These are phyloP conservation scores for Gaultheria prostrata DNA, from an alignment of 148 eudicot species.

Conservation along the genomic window DNA sequence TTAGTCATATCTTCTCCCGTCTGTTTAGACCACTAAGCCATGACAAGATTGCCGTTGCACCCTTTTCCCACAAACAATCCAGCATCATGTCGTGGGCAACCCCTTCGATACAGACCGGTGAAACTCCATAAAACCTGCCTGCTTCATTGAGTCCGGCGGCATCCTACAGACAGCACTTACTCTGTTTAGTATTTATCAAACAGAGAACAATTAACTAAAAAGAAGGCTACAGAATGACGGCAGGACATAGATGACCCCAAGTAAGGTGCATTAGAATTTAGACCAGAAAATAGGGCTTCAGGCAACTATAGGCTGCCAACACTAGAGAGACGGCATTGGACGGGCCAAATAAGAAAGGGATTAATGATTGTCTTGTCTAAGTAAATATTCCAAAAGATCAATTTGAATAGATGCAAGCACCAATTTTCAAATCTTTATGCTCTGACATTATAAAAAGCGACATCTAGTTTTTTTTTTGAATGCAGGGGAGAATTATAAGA, in stretches of 20 bases:
- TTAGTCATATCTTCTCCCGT: not conserved
- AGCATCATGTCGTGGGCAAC: constrained; percentile 93
- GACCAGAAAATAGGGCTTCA: not conserved
- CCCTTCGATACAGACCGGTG: constrained; percentile 63
- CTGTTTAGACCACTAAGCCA: constrained; percentile 43
- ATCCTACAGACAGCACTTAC: constrained; percentile 47
- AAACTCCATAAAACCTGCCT: constrained; percentile 72
- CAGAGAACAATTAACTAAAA: not conserved
- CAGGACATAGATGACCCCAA: not conserved
- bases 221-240: no score
- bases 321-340: not conserved
- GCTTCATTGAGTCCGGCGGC: constrained; percentile 76
- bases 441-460: not conserved
- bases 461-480: not conserved
- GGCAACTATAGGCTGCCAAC: not conserved
- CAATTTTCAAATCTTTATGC: not conserved
- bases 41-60: constrained; percentile 54
- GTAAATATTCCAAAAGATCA: not conserved
- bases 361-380: not conserved
- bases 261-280: not conserved
- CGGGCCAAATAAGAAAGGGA: no score
- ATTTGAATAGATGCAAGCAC: not conserved
- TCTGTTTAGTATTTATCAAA: not conserved
- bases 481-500: not conserved
- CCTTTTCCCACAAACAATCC: constrained; percentile 86